Evolutionary conservation across 352 stramenopile species (phyloP).

Genomic region (Heterotrichella gracilis): DNA sequence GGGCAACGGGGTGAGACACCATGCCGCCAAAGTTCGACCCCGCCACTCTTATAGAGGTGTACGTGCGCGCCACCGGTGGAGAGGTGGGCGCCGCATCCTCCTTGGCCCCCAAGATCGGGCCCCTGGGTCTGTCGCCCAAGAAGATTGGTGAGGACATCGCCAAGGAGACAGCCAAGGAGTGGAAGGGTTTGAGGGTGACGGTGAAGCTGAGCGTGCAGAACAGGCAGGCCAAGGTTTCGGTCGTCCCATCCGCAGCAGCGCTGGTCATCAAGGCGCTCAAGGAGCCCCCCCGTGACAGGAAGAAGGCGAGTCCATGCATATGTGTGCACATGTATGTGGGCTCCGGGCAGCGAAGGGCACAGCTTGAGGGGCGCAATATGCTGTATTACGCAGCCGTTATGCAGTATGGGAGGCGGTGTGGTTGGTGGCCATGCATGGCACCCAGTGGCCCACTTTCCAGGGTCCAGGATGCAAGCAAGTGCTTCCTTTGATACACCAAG

Average conservation of each 20-base stretch:
- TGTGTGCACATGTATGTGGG: slow-evolving; percentile 1
- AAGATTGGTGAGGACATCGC: slow-evolving; percentile 99
- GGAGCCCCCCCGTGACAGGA: slow-evolving; percentile 86
- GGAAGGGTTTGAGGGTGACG: slow-evolving; percentile 97
- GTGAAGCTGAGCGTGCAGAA: slow-evolving; percentile 99
- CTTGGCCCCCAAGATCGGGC: slow-evolving; percentile 95
- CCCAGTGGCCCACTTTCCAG: too few species aligned
- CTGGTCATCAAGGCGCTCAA: slow-evolving; percentile 98
- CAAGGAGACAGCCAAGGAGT: slow-evolving; percentile 90
- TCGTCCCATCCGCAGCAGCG: slow-evolving; percentile 84
- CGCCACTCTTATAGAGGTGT: slow-evolving; percentile 14
- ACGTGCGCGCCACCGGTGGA: slow-evolving; percentile 79
- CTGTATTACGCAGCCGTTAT: too few species aligned
- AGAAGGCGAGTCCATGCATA: too few species aligned
- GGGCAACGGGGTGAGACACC: too few species aligned
- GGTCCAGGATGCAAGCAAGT: too few species aligned
- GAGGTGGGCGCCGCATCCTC: slow-evolving; percentile 86
- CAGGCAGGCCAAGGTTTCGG: slow-evolving; percentile 48
- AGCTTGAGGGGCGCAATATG: too few species aligned
- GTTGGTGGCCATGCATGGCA: too few species aligned
- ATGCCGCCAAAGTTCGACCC: slow-evolving; percentile 12
- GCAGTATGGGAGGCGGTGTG: too few species aligned
- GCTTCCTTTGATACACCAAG: too few species aligned
- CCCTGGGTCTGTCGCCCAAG: slow-evolving; percentile 95
- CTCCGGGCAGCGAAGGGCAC: too few species aligned